These are phyloP conservation scores for Emericellopsis cladophorae DNA, from an alignment of 2,329 filamentous ascomycete genomes.

Conservation along the genomic window DNA sequence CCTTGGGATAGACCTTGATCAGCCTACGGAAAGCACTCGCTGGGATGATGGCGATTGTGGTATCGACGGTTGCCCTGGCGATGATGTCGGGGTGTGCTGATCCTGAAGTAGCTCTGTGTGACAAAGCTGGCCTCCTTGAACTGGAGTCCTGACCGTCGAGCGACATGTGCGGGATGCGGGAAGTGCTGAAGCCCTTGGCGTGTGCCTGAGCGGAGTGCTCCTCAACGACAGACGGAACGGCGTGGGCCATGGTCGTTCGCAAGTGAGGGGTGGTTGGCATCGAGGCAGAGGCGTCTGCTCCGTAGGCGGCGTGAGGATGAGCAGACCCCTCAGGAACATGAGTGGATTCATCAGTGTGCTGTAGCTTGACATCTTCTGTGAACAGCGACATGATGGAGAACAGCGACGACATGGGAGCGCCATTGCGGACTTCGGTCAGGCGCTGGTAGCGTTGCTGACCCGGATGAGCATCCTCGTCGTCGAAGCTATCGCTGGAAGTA, in stretches of 20 bases:
- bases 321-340: constrained; percentile 4
- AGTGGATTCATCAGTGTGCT: constrained; percentile 44
- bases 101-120: constrained; percentile 39
- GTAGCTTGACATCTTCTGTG: constrained; percentile 82
- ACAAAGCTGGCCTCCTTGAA: constrained; percentile 21
- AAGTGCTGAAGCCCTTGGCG: constrained; percentile 3
- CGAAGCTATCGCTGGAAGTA: constrained; percentile 15
- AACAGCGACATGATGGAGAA: constrained; percentile 97
- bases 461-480: constrained; percentile 56
- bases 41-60: constrained; percentile 95
- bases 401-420: constrained; percentile 93
- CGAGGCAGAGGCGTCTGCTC: constrained; percentile 10
- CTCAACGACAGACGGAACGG: background rate
- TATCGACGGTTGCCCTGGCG: constrained; percentile 89
- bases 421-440: constrained; percentile 93
- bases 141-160: constrained; percentile 35
- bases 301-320: background rate
- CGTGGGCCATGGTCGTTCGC: constrained; percentile 10
- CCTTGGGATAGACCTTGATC: constrained; percentile 89
- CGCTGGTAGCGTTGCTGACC: constrained; percentile 83
- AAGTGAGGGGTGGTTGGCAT: constrained; percentile 26
- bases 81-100: constrained; percentile 96
- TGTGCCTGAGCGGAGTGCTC: background rate
- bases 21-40: constrained; percentile 88
- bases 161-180: constrained; percentile 63